A percentile compares a stretch with the other conserved stretches of the same genome.
These are phyloP conservation scores for Candida freyschussii DNA, from an alignment of 1,139 yeast species.

Conservation along the genomic window DNA sequence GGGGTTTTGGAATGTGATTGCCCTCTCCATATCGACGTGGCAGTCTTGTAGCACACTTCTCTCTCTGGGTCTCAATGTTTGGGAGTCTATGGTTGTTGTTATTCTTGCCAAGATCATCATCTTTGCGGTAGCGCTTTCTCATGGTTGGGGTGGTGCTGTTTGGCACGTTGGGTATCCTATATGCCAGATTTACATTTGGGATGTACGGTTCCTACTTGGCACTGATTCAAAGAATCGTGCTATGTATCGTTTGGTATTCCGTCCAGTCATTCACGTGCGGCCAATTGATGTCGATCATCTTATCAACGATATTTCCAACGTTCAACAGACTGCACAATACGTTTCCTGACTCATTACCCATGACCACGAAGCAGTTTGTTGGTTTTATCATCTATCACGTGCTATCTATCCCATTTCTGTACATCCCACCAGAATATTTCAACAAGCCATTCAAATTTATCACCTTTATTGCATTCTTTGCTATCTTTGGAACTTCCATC, in stretches of 20 bases:
- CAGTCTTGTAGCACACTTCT: constrained; percentile 30
- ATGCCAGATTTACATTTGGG: constrained; percentile 34
- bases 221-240: constrained; percentile 30
- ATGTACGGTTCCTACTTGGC: constrained; percentile 33
- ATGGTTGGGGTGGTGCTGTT: constrained; percentile 32
- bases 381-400: constrained; percentile 29
- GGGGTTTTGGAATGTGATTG: constrained; percentile 32
- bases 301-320: constrained; percentile 26
- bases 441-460: constrained; percentile 23
- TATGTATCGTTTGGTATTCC: constrained; percentile 34
- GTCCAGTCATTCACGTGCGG: constrained; percentile 32
- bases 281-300: constrained; percentile 26
- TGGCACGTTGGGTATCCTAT: constrained; percentile 36
- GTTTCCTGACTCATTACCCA: constrained; percentile 26
- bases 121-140: constrained; percentile 29
- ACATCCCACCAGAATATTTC: constrained; percentile 24
- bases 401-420: constrained; percentile 27
- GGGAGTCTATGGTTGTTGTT: constrained; percentile 33
- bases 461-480: constrained; percentile 28
- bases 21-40: constrained; percentile 29
- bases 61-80: constrained; percentile 31
- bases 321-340: constrained; percentile 28
- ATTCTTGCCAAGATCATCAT: constrained; percentile 32
- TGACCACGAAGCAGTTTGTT: constrained; percentile 28
- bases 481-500: constrained; percentile 30